These are phyloP conservation scores for Brassica hybrid DNA, from an alignment of 441 rosid species.

Conservation along the genomic window DNA sequence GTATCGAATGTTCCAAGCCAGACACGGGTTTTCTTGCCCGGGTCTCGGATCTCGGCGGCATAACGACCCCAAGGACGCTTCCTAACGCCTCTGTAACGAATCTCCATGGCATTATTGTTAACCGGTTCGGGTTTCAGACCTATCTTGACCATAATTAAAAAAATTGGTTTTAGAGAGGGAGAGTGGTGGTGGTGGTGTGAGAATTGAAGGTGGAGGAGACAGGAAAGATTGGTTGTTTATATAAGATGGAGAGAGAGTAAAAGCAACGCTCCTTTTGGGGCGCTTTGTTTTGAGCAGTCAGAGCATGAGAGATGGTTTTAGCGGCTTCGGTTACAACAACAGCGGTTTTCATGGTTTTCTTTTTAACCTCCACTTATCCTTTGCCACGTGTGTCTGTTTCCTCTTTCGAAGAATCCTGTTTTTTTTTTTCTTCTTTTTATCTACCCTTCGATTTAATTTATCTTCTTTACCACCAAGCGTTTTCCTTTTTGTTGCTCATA, in stretches of 20 bases:
- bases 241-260: slow-evolving; percentile 46
- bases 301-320: slow-evolving; percentile 42
- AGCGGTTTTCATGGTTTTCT: slow-evolving; percentile 44
- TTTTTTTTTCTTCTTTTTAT: neutral
- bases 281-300: slow-evolving; percentile 61
- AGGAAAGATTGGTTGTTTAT: slow-evolving; percentile 8
- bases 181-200: slow-evolving; percentile 16
- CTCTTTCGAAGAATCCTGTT: neutral
- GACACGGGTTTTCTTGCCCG: slow-evolving; percentile 60
- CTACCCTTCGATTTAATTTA: slow-evolving; percentile 14
- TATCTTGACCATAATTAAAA: slow-evolving; percentile 35
- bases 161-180: neutral
- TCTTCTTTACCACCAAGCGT: slow-evolving; percentile 14
- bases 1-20: slow-evolving; percentile 75
- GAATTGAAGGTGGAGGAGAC: slow-evolving; percentile 31
- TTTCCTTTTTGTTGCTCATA: slow-evolving; percentile 1
- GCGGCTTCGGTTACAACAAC: slow-evolving; percentile 54
- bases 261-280: slow-evolving; percentile 63
- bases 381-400: slow-evolving; percentile 37
- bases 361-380: slow-evolving; percentile 31
- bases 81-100: slow-evolving; percentile 66
- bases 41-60: slow-evolving; percentile 68
- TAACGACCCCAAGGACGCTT: slow-evolving; percentile 79
- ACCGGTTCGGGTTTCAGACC: slow-evolving; percentile 47
- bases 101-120: slow-evolving; percentile 44